These are phyloP conservation scores for Malus hybrid DNA, from an alignment of 331 rosid genomes.

Conservation along the genomic window DNA sequence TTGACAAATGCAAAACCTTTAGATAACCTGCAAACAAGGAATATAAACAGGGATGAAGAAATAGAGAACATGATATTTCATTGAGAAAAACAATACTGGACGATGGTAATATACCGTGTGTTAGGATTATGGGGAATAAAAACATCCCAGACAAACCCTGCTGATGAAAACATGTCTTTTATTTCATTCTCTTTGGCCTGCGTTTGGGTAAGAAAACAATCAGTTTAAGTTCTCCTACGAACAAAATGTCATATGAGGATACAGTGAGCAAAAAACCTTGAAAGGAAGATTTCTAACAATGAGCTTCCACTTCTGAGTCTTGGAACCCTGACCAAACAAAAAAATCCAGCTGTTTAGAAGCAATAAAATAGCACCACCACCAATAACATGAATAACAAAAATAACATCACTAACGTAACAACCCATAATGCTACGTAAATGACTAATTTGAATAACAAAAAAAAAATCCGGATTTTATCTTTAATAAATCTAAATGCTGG, in stretches of 20 bases:
- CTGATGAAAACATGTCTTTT: constrained; percentile 54
- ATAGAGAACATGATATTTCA: background rate
- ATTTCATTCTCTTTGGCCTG: constrained; percentile 69
- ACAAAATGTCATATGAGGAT: constrained; percentile 4
- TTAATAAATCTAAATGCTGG: background rate
- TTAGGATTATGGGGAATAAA: constrained; percentile 60
- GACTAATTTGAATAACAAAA: background rate
- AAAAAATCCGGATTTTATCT: background rate
- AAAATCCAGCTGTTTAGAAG: constrained; percentile 2
- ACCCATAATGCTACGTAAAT: background rate
- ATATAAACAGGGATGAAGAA: background rate
- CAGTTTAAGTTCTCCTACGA: constrained; percentile 17
- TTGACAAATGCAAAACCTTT: constrained; percentile 95
- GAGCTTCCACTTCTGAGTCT: constrained; percentile 92
- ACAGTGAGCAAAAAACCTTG: constrained; percentile 42
- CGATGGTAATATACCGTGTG: constrained; percentile 45
- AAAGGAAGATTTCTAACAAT: constrained; percentile 88
- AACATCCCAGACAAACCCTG: constrained; percentile 89
- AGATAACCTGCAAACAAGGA: constrained; percentile 51
- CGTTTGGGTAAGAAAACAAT: constrained; percentile 23
- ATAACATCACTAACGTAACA: background rate
- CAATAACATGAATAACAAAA: background rate
- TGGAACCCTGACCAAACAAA: constrained; percentile 63
- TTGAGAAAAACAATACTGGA: too few relatives aligned
- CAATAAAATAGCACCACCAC: background rate